Conservation (phyloP, 1,284 basidiomycete species). For the Porogramme epimiltina region DNA sequence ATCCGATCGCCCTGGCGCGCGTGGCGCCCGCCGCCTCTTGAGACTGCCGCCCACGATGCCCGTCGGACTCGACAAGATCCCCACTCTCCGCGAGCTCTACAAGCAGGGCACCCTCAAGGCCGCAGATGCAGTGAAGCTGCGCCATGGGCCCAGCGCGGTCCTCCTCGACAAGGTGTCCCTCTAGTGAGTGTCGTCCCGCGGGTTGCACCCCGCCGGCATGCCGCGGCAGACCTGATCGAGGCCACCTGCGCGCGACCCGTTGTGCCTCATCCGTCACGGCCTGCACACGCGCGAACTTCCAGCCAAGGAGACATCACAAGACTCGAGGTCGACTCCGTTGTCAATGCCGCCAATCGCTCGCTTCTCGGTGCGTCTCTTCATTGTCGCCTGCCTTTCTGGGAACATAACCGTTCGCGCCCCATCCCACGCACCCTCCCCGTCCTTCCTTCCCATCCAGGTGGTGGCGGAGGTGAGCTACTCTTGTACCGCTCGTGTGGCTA, state of each 20-base stretch:
- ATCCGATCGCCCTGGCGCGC: too few species aligned
- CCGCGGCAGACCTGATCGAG: slow-evolving; percentile 3
- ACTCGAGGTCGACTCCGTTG: slow-evolving; percentile 76
- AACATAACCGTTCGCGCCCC: slow-evolving; percentile 7
- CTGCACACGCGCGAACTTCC: slow-evolving; percentile 8
- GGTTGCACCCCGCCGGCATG: not conserved
- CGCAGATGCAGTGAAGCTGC: slow-evolving; percentile 26
- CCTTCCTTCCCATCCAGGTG: slow-evolving; percentile 43
- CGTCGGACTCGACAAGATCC: slow-evolving; percentile 46
- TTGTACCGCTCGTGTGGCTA: not conserved
- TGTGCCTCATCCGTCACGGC: slow-evolving; percentile 7
- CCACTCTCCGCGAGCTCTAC: slow-evolving; percentile 55
- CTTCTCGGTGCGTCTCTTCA: slow-evolving; percentile 59
- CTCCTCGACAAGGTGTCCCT: slow-evolving; percentile 60
- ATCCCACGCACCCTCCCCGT: slow-evolving; percentile 1
- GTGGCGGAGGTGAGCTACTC: slow-evolving; percentile 60
- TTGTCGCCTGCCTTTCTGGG: slow-evolving; percentile 1
- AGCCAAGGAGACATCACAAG: slow-evolving; percentile 82
- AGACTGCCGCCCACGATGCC: slow-evolving; percentile 29
- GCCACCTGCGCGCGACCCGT: slow-evolving; percentile 1
- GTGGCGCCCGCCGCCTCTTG: too few species aligned
- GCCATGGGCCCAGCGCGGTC: slow-evolving; percentile 37
- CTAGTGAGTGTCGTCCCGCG: slow-evolving; percentile 46
- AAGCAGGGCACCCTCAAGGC: slow-evolving; percentile 36
- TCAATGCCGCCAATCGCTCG: slow-evolving; percentile 85